phyloP scores from a whole-genome alignment of 768 basidiomycete species.

The Suillus occidentalis region DNA sequence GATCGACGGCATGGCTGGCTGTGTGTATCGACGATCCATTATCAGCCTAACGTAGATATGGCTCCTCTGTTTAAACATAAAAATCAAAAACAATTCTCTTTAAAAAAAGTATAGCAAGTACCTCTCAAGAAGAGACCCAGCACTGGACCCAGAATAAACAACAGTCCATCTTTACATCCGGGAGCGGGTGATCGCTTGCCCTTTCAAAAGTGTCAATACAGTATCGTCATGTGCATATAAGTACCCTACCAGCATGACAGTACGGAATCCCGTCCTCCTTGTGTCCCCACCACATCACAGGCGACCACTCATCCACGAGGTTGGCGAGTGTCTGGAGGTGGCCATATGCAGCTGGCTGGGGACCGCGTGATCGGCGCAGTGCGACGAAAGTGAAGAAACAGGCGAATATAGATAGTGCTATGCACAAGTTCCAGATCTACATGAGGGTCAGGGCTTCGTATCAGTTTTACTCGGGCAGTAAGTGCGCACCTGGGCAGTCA shows the following conservation, averaged over 20 bases:
- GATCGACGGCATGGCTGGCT: neutral
- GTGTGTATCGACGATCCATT: neutral
- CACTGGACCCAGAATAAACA: neutral
- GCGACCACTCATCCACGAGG: conserved; percentile 21
- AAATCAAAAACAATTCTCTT: too few relatives aligned
- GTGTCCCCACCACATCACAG: conserved; percentile 24
- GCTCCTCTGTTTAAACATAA: too few relatives aligned
- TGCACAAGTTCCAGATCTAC: conserved; percentile 30
- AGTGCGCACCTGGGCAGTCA: conserved; percentile 24
- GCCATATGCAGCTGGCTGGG: conserved; percentile 19
- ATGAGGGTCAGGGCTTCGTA: neutral
- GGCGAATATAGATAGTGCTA: conserved; percentile 20
- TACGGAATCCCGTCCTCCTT: conserved; percentile 14
- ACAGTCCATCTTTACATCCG: neutral
- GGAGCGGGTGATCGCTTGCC: neutral
- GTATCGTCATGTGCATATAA: neutral
- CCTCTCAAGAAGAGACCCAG: neutral
- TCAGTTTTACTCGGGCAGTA: neutral
- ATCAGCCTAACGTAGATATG: neutral
- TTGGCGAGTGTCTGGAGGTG: conserved; percentile 20
- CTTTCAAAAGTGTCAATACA: conserved; percentile 4
- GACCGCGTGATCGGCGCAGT: conserved; percentile 3
- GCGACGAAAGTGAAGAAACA: conserved; percentile 17
- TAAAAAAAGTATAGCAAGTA: neutral
- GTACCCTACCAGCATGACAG: conserved; percentile 8